Conservation (phyloP, 225 moss, liverwort and hornwort genomes). For the Asterella californica region DNA sequence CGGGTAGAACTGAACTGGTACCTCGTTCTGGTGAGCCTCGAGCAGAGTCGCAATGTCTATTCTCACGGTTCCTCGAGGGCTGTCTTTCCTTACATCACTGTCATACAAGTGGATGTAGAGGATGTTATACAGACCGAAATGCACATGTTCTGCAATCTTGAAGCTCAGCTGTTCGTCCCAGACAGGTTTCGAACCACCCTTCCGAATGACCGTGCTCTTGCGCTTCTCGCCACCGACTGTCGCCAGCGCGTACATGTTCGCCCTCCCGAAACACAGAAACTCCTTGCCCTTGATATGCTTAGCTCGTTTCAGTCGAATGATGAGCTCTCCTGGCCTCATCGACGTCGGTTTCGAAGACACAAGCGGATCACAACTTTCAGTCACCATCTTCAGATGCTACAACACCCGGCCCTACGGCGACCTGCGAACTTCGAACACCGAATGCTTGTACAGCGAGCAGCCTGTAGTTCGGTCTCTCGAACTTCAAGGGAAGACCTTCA, state of each 20-base stretch:
- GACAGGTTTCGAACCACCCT: neutral
- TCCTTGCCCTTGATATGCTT: neutral
- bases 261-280: constrained; percentile 10
- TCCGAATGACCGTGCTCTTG: constrained; percentile 9
- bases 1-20: neutral
- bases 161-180: constrained; percentile 20
- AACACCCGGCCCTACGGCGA: neutral
- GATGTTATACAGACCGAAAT: constrained; percentile 3
- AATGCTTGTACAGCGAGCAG: neutral
- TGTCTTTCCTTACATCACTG: neutral
- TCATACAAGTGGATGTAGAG: constrained; percentile 9
- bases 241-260: constrained; percentile 8
- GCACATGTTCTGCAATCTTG: constrained; percentile 17
- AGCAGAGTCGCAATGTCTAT: constrained; percentile 11
- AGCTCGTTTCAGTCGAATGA: constrained; percentile 14
- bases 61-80: constrained; percentile 1
- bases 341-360: neutral
- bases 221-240: constrained; percentile 18
- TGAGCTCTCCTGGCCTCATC: constrained; percentile 18
- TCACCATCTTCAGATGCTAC: neutral
- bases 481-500: neutral
- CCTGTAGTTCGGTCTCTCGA: neutral
- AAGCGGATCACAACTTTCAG: neutral
- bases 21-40: constrained; percentile 5
- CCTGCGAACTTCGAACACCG: neutral